These are phyloP conservation scores for Zanthoxylum bungeanum DNA, from an alignment of 345 rosid species.

Conservation along the genomic window DNA sequence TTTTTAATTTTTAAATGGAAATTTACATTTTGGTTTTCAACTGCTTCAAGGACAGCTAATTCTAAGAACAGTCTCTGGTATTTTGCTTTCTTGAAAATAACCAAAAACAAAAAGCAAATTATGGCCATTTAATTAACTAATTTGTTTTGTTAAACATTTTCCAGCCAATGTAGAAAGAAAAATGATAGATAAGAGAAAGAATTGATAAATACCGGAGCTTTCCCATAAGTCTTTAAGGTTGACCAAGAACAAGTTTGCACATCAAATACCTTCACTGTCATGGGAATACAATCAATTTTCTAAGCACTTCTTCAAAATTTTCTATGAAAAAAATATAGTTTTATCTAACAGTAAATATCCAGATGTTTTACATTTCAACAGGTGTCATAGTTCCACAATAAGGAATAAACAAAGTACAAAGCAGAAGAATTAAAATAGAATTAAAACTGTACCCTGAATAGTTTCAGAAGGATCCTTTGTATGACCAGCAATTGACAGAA, in stretches of 20 bases:
- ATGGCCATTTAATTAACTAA: not conserved
- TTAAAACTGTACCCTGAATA: conserved; percentile 59
- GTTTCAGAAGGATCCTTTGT: conserved; percentile 89
- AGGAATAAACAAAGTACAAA: not conserved
- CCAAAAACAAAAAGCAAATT: not conserved
- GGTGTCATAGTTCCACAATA: not conserved
- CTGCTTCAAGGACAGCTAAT: too few species aligned
- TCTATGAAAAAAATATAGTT: not conserved
- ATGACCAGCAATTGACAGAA: conserved; percentile 92
- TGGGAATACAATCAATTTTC: conserved; percentile 11
- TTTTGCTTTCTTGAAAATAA: not conserved
- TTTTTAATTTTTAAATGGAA: too few species aligned
- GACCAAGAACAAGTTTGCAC: conserved; percentile 76
- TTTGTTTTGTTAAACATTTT: conserved; percentile 5
- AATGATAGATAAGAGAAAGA: conserved; percentile 11
- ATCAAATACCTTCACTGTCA: conserved; percentile 89
- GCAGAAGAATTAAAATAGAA: not conserved
- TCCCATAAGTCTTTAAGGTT: conserved; percentile 88
- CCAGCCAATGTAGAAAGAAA: conserved; percentile 12
- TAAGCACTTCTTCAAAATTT: not conserved
- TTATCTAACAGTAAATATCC: not conserved
- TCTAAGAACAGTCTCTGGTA: not conserved
- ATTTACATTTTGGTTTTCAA: not conserved
- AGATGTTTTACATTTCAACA: not conserved
- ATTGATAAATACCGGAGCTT: conserved; percentile 70